A percentile compares a stretch with the other conserved stretches of the same genome.
phyloP scores from a whole-genome alignment of 768 basidiomycete genomes.

The Dendrothele bispora region DNA sequence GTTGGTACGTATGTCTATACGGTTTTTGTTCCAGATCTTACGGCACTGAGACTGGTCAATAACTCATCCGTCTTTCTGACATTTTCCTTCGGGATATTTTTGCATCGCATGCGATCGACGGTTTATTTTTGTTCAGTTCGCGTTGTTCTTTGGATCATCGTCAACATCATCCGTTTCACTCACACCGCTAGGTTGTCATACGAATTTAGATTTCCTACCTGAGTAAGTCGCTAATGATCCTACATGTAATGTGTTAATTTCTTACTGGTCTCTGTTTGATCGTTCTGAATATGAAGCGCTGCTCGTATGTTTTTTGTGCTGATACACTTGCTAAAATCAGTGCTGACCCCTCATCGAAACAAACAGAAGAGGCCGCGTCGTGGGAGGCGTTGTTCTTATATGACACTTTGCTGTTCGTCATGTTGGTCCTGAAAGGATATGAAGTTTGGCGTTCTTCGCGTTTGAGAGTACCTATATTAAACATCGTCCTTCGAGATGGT shows the following conservation, averaged over 20 bases:
- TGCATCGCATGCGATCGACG: background rate
- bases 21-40: no score
- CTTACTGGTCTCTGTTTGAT: background rate
- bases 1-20: slow-evolving; percentile 34
- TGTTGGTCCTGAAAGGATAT: slow-evolving; percentile 50
- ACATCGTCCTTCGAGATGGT: no score
- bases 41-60: no score
- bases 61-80: no score
- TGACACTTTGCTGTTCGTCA: slow-evolving; percentile 44
- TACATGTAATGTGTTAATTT: background rate
- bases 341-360: background rate
- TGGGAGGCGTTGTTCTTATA: slow-evolving; percentile 49
- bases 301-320: background rate
- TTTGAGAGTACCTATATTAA: no score
- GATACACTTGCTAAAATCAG: background rate
- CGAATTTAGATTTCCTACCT: slow-evolving; percentile 19
- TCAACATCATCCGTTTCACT: slow-evolving; percentile 29
- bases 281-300: background rate
- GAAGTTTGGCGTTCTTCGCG: no score
- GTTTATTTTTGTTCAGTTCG: background rate
- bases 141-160: slow-evolving; percentile 27
- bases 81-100: background rate
- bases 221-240: no score
- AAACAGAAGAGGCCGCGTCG: background rate
- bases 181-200: slow-evolving; percentile 32